Percentiles rank a stretch among this genome's conserved stretches.
Evolutionary conservation across 805 yeast species (phyloP).

Genomic region (Suhomyces sp.): DNA sequence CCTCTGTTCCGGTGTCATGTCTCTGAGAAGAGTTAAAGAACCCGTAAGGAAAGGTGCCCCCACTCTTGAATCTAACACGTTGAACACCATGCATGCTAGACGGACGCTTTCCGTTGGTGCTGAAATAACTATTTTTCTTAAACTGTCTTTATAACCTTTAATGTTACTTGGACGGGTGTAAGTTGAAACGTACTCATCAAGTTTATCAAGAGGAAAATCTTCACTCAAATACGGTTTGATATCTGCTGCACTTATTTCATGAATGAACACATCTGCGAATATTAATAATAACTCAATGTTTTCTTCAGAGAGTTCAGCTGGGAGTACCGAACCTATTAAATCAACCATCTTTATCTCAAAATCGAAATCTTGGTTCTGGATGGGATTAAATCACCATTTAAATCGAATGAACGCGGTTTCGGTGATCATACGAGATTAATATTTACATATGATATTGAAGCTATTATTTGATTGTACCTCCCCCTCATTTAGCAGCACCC

Average conservation of each 20-base stretch:
- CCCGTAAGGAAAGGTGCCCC: slow-evolving; percentile 32
- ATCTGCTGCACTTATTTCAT: slow-evolving; percentile 26
- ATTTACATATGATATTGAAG: background rate
- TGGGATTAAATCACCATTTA: background rate
- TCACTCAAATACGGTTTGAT: slow-evolving; percentile 23
- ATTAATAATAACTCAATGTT: slow-evolving; percentile 14
- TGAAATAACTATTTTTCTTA: slow-evolving; percentile 12
- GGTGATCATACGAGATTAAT: background rate
- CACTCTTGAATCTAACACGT: slow-evolving; percentile 28
- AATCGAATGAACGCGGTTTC: background rate
- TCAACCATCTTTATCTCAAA: background rate
- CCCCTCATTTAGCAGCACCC: background rate
- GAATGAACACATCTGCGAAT: slow-evolving; percentile 33
- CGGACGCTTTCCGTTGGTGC: slow-evolving; percentile 15
- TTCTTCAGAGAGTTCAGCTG: background rate
- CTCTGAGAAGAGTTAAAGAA: slow-evolving; percentile 31
- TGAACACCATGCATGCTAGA: slow-evolving; percentile 26
- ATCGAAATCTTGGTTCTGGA: background rate
- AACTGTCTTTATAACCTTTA: slow-evolving; percentile 22
- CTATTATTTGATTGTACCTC: background rate
- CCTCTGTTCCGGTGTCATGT: slow-evolving; percentile 34
- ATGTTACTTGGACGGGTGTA: slow-evolving; percentile 27
- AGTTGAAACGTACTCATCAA: slow-evolving; percentile 27
- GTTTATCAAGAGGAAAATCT: slow-evolving; percentile 24
- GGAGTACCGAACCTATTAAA: background rate